Conservation (phyloP, 2,329 filamentous ascomycete genomes). For the Neurospora crassa region DNA sequence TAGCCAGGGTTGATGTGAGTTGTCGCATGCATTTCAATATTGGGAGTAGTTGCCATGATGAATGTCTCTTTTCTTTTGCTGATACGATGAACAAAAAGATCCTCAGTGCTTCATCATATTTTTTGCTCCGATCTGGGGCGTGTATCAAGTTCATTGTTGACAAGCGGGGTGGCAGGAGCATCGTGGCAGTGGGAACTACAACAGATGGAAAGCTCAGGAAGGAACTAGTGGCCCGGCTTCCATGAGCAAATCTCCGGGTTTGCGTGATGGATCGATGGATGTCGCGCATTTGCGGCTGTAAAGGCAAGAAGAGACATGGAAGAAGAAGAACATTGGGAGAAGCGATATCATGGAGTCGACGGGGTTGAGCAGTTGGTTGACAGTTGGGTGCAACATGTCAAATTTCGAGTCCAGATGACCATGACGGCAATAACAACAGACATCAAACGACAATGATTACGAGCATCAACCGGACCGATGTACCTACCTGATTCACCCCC, state of each 20-base stretch:
- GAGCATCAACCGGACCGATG: not conserved
- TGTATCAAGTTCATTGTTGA: not conserved
- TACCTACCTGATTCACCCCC: not conserved
- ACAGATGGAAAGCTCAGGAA: not conserved
- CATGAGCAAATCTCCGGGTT: not conserved
- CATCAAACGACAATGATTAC: not conserved
- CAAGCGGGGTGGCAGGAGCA: not conserved
- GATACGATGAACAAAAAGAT: not conserved
- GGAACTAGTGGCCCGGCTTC: not conserved
- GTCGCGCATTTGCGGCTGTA: not conserved
- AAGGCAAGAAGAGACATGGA: not conserved
- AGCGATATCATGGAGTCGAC: not conserved
- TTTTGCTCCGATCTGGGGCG: not conserved
- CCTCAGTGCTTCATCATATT: not conserved
- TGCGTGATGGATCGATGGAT: not conserved
- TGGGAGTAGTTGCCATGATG: too few relatives aligned
- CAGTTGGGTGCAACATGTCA: not conserved
- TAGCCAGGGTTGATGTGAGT: slow-evolving; percentile 1
- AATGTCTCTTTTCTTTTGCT: not conserved
- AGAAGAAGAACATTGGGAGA: not conserved
- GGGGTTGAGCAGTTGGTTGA: not conserved
- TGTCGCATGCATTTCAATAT: not conserved
- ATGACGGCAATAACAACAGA: not conserved
- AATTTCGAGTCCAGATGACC: not conserved
- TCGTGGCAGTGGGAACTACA: not conserved